A percentile compares a stretch with the other conserved stretches of the same genome.
Conservation (phyloP, 805 yeast species). For the Peterozyma xylosa region DNA sequence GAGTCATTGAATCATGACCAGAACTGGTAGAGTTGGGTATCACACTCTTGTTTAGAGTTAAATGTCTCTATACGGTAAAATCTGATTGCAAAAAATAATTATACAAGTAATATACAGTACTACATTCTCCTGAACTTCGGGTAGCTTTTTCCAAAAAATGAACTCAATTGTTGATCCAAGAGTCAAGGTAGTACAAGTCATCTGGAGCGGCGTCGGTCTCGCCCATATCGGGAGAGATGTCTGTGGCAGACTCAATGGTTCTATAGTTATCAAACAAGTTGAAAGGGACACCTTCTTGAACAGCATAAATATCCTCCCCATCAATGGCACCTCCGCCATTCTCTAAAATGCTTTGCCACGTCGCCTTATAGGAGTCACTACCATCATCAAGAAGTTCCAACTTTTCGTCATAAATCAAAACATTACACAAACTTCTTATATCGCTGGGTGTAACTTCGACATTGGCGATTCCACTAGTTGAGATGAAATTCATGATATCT, state of each 20-base stretch:
- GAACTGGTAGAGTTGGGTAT: too few species aligned
- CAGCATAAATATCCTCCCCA: slow-evolving; percentile 20
- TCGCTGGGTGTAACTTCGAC: slow-evolving; percentile 73
- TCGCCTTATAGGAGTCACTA: slow-evolving; percentile 59
- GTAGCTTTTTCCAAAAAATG: too few species aligned
- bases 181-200: too few species aligned
- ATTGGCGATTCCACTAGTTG: slow-evolving; percentile 64
- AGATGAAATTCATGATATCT: slow-evolving; percentile 69
- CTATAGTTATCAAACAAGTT: slow-evolving; percentile 23
- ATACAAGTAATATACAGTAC: too few species aligned
- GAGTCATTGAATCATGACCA: too few species aligned
- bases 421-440: slow-evolving; percentile 80
- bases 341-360: slow-evolving; percentile 75
- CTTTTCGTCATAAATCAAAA: slow-evolving; percentile 79
- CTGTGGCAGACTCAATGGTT: slow-evolving; percentile 14
- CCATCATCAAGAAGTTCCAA: slow-evolving; percentile 56
- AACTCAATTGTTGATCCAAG: too few species aligned
- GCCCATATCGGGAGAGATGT: too few species aligned
- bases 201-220: too few species aligned
- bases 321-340: slow-evolving; percentile 41
- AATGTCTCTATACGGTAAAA: too few species aligned
- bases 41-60: too few species aligned
- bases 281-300: slow-evolving; percentile 20
- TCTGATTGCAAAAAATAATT: too few species aligned
- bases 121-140: too few species aligned